Evolutionary conservation across 1,284 basidiomycete genomes (phyloP), one percentile per base, ranked within the genome.

Genomic region (Amylostereum chailletii): DNA sequence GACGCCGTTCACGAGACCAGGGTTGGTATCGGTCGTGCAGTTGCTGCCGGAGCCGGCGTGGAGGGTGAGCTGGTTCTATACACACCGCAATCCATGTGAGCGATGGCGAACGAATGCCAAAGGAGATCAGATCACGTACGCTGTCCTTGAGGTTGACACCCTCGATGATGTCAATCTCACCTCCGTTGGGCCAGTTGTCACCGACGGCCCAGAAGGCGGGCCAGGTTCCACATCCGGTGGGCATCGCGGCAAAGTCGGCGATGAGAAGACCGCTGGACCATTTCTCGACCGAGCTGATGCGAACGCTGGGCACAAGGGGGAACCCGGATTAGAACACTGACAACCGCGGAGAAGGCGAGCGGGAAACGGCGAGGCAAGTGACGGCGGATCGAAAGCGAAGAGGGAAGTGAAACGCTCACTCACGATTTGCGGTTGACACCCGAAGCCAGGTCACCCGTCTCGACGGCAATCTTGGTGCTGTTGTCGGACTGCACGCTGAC

Each of bases 171-270:
- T 67, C 64, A 47, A 62, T 60, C 63, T 64, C 64, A 63, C 83
- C 86, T 10, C 63, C 72, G n/a, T 58, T 45, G 1, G 88, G 90
- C 90, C 90, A 93, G 52, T 77, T 62, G 4, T 72, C 70, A n/a
- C 82, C 83, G 36, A 73, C 69, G 26, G 57, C 68, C 77, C 65
- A 75, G 58, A 74, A 89, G 29, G 90, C 89, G 46, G 89, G 90
- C 90, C 90, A 93, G 40, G 83, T 77, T 42, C 78, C 77, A 63
- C 87, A 90, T 0, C 90, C 90, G 58, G 79, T 76, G 2, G 90
- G 88, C 81, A 90, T 89, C 11, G 77, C 65, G 47, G 65, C 69
- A 53, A 91, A 75, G 62, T 93, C 89, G n/a, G 86, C 74, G 52
- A 94, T 78, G 65, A 92, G 84, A 29, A 94, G 70, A 1, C 89